Evolutionary conservation across 2,329 filamentous ascomycete species (phyloP).

Genomic region (Coniosporium tulheliwenetii): DNA sequence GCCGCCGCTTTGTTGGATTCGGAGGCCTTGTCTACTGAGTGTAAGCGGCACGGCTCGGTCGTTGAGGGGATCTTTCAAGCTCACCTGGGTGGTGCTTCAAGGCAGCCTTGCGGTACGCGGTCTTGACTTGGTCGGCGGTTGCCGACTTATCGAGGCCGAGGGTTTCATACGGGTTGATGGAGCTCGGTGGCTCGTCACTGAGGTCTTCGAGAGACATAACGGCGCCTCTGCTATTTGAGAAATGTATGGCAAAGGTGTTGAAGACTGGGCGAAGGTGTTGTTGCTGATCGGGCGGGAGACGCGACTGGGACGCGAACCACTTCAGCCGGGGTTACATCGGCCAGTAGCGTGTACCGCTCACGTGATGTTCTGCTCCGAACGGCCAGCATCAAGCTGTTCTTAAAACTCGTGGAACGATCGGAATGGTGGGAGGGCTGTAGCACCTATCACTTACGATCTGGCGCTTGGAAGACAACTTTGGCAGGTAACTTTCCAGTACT

Average conservation of each 20-base stretch:
- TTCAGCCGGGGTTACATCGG: too few species aligned
- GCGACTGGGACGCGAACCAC: background rate
- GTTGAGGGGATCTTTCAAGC: constrained; percentile 4
- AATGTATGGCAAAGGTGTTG: too few species aligned
- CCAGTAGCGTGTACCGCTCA: too few species aligned
- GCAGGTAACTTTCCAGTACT: too few species aligned
- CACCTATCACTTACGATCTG: too few species aligned
- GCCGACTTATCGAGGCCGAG: constrained; percentile 57
- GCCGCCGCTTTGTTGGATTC: constrained; percentile 54
- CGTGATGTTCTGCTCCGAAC: too few species aligned
- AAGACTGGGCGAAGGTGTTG: too few species aligned
- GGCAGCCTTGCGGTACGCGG: constrained; percentile 80
- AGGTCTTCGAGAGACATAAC: constrained; percentile 28
- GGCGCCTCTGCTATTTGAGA: background rate
- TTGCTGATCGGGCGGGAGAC: background rate
- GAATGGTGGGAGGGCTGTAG: too few species aligned
- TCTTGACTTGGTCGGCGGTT: constrained; percentile 67
- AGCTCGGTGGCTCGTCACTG: constrained; percentile 45
- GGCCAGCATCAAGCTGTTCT: too few species aligned
- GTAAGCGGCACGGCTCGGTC: background rate
- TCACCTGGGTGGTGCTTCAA: constrained; percentile 63
- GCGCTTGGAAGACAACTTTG: too few species aligned
- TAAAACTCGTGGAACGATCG: too few species aligned
- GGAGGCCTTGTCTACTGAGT: constrained; percentile 54
- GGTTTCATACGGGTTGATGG: constrained; percentile 64